Base-by-base conservation (phyloP, 208 protist species). In the Blastocrithidia nonstop region DNA sequence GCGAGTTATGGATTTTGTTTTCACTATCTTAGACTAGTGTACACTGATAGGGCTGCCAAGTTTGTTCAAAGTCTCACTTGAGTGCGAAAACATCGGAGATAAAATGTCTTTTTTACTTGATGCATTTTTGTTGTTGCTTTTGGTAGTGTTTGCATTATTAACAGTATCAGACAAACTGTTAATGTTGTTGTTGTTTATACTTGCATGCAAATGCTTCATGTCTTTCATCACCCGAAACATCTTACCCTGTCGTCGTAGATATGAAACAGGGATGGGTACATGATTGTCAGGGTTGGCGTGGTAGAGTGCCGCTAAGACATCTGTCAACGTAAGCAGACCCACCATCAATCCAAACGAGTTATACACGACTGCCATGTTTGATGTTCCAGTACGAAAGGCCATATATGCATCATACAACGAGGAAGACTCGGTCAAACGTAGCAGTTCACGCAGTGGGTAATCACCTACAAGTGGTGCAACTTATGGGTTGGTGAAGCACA, bases 341-440 rank as follows among this genome's bases (percentile, higher is more conserved):
- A 63, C 28, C 66, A 81, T 75, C 22, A 53, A 32, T 0, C 77
- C 77, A 13, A 62, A 24, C 4, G 41, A 46, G 45, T 77, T 55
- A 57, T 87, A 74, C 38, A 82, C 59, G 16, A 74, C 50, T 1
- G 72, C 71, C 72, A 87, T 82, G 40, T 80, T 71, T 2, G 52
- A 76, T 6, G 24, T 19, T 11, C 68, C 61, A 28, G 55, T 57
- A 32, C 66, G 65, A 43, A 87, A 87, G 25, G 69, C 61, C 16
- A 69, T 39, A 57, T 87, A 87, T 28, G 61, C 71, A 23, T 72
- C 59, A 47, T 87, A 74, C 3, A 87, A 45, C 15, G 72, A 67
- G 16, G 64, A 48, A 17, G 43, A 64, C 54, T 59, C 53, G 0
- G 69, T 68, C 29, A 87, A 45, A 1, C 65, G 61, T 45, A 87